Percentiles rank a stretch among this genome's conserved stretches.
Conservation (phyloP, 2,329 filamentous ascomycete species). For the Pyricularia pennisetigena region DNA sequence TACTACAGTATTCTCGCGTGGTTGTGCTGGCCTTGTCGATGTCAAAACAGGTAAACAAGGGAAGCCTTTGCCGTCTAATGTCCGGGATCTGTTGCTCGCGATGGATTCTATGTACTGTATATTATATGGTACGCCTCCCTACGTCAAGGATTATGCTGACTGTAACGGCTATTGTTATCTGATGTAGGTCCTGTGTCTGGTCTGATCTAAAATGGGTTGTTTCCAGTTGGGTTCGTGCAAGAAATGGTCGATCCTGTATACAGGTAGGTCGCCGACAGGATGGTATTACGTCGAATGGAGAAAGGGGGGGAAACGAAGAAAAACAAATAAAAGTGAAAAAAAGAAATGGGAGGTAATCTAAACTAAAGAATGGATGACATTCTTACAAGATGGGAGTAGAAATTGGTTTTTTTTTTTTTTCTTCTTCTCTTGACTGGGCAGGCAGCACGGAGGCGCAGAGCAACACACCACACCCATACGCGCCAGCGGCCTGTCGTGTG, state of each 20-base stretch:
- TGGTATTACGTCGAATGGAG: neutral
- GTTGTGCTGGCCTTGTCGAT: neutral
- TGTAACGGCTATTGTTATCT: neutral
- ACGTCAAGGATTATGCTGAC: neutral
- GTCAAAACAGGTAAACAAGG: neutral
- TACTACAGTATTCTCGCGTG: neutral
- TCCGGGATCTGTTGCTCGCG: neutral
- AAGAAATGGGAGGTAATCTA: neutral
- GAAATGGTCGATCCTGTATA: neutral
- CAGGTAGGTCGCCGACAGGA: neutral
- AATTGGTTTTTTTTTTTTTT: neutral
- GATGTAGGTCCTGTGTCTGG: neutral
- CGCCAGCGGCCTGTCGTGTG: neutral
- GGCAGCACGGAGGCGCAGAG: neutral
- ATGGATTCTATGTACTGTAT: neutral
- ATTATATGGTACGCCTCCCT: neutral
- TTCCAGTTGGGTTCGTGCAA: neutral
- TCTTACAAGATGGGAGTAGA: neutral
- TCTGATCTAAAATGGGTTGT: neutral
- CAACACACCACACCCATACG: neutral
- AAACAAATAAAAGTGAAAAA: too few species aligned
- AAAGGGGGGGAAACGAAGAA: neutral
- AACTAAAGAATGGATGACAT: neutral
- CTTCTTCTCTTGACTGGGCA: neutral
- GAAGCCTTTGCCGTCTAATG: neutral